Evolutionary conservation across 371 early-diverging fungal species (phyloP), one percentile per base, ranked within the genome.

Genomic region (Apophysomyces trapeziformis): DNA sequence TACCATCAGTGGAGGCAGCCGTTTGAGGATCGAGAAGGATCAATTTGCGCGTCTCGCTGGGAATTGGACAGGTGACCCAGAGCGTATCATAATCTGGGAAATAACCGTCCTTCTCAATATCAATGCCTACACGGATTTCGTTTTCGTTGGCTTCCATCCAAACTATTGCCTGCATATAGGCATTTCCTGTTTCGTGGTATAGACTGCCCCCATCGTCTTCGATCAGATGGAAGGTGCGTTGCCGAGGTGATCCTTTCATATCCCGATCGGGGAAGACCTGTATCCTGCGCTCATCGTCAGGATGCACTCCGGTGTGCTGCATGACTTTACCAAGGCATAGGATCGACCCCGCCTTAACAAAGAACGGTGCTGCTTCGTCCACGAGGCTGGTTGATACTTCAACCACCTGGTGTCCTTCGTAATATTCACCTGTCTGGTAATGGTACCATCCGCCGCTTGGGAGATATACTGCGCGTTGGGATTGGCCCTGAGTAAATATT

Each of bases 191-290:
- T 45, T 78, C 76, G 41, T 78, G 78, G 36, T 77, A 72, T 8
- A 76, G 38, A 0, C 77, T 74, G 32, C 71, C 61, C 26, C 81
- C 81, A 60, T 81, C 81, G 58, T 81, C 81, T 58, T 81, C 81
- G 62, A 73, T 72, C 41, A 79, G 4, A 4, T 65, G 63, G 38
- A 77, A 70, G 7, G 61, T 68, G 0, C 61, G 62, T 61, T 66
- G 66, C 13, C 62, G 58, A 26, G 32, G 1, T 26, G 32, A 26
- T 14, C 38, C 57, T 2, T 37, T 57, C 9, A 14, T 41, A 18
- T 58, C 43, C 0, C 66, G 65, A 26, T 68, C 66, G 18, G 82
- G 82, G 45, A 74, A 81, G 5, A 81, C 68, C 36, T 76, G 72
- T 5, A 78, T 67, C 37, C 74, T 68, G 9, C 82, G 68, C 14